Evolutionary conservation across 495 filamentous ascomycete species (phyloP).

Genomic region (Trichocladium antarcticum): DNA sequence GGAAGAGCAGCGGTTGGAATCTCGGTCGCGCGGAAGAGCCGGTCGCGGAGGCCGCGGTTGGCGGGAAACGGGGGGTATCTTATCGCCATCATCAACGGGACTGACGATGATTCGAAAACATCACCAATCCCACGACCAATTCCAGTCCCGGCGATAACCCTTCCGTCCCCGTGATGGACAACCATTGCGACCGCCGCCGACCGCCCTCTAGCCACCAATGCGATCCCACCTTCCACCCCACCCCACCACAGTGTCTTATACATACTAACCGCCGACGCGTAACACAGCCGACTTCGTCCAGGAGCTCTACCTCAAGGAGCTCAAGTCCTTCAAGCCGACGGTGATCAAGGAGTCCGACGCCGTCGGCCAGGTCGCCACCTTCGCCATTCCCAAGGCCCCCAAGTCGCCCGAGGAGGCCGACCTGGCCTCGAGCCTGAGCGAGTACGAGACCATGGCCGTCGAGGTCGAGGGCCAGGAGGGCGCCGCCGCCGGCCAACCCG

Average conservation of each 20-base stretch:
- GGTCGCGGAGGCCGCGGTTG: neutral
- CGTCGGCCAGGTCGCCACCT: constrained; percentile 85
- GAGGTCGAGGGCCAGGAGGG: constrained; percentile 83
- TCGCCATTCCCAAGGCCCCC: constrained; percentile 64
- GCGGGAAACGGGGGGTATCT: neutral
- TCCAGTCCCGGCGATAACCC: neutral
- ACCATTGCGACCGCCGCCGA: neutral
- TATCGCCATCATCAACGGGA: constrained; percentile 23
- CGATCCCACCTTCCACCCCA: neutral
- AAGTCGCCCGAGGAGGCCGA: constrained; percentile 83
- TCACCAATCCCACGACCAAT: neutral
- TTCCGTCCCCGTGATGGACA: neutral
- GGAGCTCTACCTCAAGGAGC: constrained; percentile 90
- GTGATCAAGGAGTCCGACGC: constrained; percentile 75
- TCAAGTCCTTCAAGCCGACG: constrained; percentile 82
- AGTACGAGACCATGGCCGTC: constrained; percentile 84
- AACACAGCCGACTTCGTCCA: constrained; percentile 80
- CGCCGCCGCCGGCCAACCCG: constrained; percentile 20
- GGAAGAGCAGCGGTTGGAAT: neutral
- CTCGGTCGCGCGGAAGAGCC: constrained; percentile 4
- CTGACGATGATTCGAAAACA: constrained; percentile 3
- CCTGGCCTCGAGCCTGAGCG: constrained; percentile 77
- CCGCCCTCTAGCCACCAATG: neutral
- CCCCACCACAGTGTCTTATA: neutral
- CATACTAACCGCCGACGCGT: neutral